Conservation (phyloP, 2,329 filamentous ascomycete species). For the Exophiala dermatitidis region DNA sequence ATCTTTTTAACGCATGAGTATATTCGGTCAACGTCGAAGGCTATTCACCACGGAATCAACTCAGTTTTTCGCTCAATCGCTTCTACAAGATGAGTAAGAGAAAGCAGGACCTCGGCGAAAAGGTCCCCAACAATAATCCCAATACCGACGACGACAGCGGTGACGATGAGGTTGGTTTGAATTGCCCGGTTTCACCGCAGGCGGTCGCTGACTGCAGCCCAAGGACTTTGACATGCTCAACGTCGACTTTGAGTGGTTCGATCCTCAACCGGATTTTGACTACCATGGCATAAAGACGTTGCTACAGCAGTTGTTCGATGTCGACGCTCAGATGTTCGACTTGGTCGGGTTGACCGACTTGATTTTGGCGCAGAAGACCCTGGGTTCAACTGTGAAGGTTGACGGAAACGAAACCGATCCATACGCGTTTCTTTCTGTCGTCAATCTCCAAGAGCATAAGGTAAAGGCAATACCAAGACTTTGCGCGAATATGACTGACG, state of each 20-base stretch:
- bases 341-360: conserved; percentile 79
- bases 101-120: conserved; percentile 23
- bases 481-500: not conserved
- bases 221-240: conserved; percentile 87
- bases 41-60: not conserved
- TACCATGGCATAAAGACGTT: conserved; percentile 92
- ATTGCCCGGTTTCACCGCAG: not conserved
- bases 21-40: not conserved
- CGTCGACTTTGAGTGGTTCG: conserved; percentile 98
- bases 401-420: conserved; percentile 88
- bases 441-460: conserved; percentile 73
- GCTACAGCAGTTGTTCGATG: conserved; percentile 83
- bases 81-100: conserved; percentile 23
- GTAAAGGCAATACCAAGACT: conserved; percentile 30
- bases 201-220: not conserved
- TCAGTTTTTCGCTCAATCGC: not conserved
- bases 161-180: conserved; percentile 35
- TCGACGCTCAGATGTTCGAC: conserved; percentile 77
- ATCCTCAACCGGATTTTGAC: conserved; percentile 80
- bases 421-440: conserved; percentile 81
- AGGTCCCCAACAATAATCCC: conserved; percentile 10
- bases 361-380: conserved; percentile 74
- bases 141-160: conserved; percentile 24
- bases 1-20: not conserved
- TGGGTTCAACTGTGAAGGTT: conserved; percentile 95